Evolutionary conservation across 1,284 basidiomycete genomes (phyloP).

Genomic region (Marasmius fiardii): DNA sequence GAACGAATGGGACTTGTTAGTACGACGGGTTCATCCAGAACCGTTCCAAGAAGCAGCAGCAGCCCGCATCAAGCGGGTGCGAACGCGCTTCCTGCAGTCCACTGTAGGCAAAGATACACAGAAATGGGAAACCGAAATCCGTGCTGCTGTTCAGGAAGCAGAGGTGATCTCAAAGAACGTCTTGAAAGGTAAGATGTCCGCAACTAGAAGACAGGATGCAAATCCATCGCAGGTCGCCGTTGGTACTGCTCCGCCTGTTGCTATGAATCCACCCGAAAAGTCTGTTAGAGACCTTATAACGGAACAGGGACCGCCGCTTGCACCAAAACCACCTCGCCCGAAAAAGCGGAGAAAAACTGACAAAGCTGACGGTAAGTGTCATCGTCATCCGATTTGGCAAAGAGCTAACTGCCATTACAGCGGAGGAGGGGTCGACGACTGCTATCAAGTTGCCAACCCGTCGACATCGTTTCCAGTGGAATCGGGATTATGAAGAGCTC

Average conservation of each 20-base stretch:
- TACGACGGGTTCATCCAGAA: conserved; percentile 50
- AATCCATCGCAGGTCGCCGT: conserved; percentile 17
- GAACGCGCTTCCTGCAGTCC: conserved; percentile 52
- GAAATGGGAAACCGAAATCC: conserved; percentile 64
- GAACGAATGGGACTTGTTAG: conserved; percentile 58
- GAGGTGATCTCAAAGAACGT: conserved; percentile 43
- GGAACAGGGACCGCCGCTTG: conserved; percentile 48
- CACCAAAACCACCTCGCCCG: conserved; percentile 24
- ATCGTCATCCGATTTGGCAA: conserved; percentile 8
- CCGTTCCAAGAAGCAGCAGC: conserved; percentile 44
- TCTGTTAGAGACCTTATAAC: conserved; percentile 53
- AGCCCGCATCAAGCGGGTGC: conserved; percentile 50
- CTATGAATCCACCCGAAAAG: conserved; percentile 43
- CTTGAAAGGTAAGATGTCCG: conserved; percentile 26
- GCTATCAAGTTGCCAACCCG: conserved; percentile 28
- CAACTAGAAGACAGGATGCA: conserved; percentile 17
- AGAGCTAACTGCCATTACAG: conserved; percentile 1
- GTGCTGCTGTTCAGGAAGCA: conserved; percentile 51
- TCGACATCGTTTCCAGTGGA: conserved; percentile 79
- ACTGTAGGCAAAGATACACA: conserved; percentile 42
- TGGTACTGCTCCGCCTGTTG: conserved; percentile 31
- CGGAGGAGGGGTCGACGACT: conserved; percentile 8
- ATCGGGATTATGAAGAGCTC: conserved; percentile 81
- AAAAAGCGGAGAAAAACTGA: conserved; percentile 38
- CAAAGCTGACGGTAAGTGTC: conserved; percentile 18